Evolutionary conservation across 2,329 filamentous ascomycete genomes (phyloP).

Genomic region (Ceratocystis smalleyi): DNA sequence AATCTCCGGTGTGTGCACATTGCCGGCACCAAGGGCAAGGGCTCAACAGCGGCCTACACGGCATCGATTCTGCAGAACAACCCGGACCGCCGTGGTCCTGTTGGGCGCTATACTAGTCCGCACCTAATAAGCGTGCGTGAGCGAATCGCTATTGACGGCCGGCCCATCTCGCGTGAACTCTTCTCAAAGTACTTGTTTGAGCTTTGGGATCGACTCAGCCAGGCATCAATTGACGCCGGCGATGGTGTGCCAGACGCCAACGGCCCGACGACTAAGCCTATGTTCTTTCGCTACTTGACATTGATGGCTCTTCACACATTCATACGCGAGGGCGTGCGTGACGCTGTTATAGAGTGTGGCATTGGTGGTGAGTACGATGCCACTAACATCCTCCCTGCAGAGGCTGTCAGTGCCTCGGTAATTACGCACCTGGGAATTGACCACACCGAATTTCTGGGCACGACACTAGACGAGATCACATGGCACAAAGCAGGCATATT

Average conservation of each 20-base stretch:
- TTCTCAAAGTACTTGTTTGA: constrained; percentile 74
- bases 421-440: constrained; percentile 76
- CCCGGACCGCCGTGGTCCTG: constrained; percentile 23
- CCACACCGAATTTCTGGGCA: constrained; percentile 65
- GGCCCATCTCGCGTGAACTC: constrained; percentile 47
- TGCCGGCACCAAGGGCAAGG: constrained; percentile 88
- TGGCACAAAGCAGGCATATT: constrained; percentile 90
- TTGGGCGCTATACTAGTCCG: constrained; percentile 75
- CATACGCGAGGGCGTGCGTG: constrained; percentile 55
- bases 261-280: constrained; percentile 51
- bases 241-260: constrained; percentile 32
- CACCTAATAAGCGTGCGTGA: constrained; percentile 73
- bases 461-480: constrained; percentile 62
- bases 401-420: constrained; percentile 51
- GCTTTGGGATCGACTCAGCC: constrained; percentile 52
- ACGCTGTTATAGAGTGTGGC: constrained; percentile 78
- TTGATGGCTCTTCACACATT: constrained; percentile 79
- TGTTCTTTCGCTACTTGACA: constrained; percentile 85
- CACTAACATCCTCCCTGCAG: constrained; percentile 60
- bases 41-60: constrained; percentile 71
- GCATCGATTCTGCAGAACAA: constrained; percentile 53
- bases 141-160: constrained; percentile 65
- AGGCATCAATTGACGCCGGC: constrained; percentile 25
- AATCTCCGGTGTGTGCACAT: constrained; percentile 53
- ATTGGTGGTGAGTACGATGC: constrained; percentile 89